Conservation (phyloP, 106 monocot species). For the Agapanthus africanus region DNA sequence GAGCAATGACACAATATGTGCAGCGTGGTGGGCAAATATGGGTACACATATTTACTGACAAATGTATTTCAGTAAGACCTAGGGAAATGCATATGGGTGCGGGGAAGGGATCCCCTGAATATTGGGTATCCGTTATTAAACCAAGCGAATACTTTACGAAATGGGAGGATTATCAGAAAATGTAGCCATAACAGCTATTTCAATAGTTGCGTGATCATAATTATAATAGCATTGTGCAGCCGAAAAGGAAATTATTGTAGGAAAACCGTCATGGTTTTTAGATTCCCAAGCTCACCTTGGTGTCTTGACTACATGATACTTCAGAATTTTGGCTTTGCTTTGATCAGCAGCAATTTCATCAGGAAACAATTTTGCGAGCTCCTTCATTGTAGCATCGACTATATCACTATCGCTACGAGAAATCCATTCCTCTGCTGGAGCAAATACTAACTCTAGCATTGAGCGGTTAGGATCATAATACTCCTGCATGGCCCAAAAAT, state of each 20-base stretch:
- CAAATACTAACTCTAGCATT: conserved; percentile 94
- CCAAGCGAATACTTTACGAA: conserved; percentile 6
- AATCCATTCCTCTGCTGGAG: conserved; percentile 95
- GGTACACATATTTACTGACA: neutral
- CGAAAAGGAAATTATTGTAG: neutral
- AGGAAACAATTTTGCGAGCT: conserved; percentile 82
- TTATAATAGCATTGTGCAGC: too few species aligned
- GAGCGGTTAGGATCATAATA: conserved; percentile 93
- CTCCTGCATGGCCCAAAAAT: conserved; percentile 47
- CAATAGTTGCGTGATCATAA: neutral
- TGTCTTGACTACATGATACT: conserved; percentile 90
- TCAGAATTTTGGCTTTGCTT: conserved; percentile 93
- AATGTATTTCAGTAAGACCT: neutral
- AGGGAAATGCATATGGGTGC: neutral
- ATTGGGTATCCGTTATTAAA: neutral
- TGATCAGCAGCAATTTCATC: conserved; percentile 96
- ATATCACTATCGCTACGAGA: conserved; percentile 72
- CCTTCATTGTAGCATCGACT: conserved; percentile 84
- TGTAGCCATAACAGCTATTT: neutral
- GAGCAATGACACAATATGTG: neutral
- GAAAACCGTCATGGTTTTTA: neutral
- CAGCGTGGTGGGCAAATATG: neutral
- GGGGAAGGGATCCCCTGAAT: conserved; percentile 5
- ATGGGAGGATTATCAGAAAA: neutral
- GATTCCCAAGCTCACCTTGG: conserved; percentile 48